A percentile compares a stretch with the other conserved stretches of the same genome.
These are phyloP conservation scores for Leccinum idahoense DNA, from an alignment of 1,284 basidiomycete genomes.

Conservation along the genomic window DNA sequence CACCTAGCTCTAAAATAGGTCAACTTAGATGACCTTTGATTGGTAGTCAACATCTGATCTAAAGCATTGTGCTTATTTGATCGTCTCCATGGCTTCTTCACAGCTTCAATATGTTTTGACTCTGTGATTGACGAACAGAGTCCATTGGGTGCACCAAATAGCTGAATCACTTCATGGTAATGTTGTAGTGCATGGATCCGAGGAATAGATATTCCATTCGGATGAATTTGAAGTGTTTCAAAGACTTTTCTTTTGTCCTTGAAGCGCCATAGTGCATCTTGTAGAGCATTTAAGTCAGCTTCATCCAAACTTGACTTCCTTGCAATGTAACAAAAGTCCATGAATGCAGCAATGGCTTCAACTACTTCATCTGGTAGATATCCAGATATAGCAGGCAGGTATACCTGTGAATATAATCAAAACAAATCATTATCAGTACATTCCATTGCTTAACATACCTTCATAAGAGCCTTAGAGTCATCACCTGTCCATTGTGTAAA, in stretches of 20 bases:
- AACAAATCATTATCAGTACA: not conserved
- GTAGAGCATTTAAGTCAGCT: not conserved
- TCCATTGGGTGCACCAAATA: not conserved
- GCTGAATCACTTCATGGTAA: not conserved
- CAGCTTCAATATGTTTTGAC: not conserved
- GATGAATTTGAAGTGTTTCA: not conserved
- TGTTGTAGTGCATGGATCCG: not conserved
- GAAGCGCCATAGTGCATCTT: not conserved
- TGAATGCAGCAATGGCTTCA: not conserved
- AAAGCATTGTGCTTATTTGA: not conserved
- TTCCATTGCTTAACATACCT: not conserved
- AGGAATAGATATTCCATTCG: not conserved
- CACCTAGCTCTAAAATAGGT: not conserved
- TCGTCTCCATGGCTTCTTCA: not conserved
- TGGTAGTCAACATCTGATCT: not conserved
- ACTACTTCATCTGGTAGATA: not conserved
- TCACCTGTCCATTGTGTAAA: not conserved
- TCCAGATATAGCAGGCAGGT: not conserved
- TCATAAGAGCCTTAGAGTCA: slow-evolving; percentile 1
- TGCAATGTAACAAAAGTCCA: slow-evolving; percentile 5
- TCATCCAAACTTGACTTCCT: not conserved
- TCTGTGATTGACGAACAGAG: not conserved
- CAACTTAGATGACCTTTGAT: not conserved
- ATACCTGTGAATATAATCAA: not conserved
- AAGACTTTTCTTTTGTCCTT: not conserved